Base-by-base conservation (phyloP, 345 rosid genomes). In the Sonneratia alba region DNA sequence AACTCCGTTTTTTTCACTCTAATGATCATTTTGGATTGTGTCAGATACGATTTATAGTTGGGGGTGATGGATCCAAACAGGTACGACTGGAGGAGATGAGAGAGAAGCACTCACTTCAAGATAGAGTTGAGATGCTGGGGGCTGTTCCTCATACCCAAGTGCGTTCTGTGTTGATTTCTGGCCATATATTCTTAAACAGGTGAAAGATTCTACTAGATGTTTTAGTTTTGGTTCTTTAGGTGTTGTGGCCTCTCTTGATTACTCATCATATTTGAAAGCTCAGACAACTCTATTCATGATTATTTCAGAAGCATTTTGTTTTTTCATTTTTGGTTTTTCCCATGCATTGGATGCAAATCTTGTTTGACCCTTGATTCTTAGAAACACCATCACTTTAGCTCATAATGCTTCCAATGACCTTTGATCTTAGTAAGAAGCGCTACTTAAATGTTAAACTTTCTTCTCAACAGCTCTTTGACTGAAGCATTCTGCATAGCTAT, bases 401-500 rank as follows among this genome's bases (percentile, higher is more conserved):
- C 16, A 27, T 13, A 13, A 13, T 27, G 9, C 38, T 22, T 22
- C 8, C 32, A 27, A 27, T 22, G n/a, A 6, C 8, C 21, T 16
- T 22, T 57, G 7, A 53, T 19, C 9, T 22, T 57, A 27, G 32
- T 27, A 27, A 27, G 32, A 27, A 27, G 32, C 32, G 32, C 32
- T 27, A 27, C 32, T 27, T 27, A 27, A 27, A 27, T 27, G 32
- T 27, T 27, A 27, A 27, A 27, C 32, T 22, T 6, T 8, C 13
- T 57, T 57, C 32, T 22, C 66, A 72, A 36, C 91, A 95, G 99
- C 85, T 95, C 97, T 74, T 85, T 95, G 75, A 95, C 99, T 37
- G 97, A 95, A 87, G 99, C 97, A 14, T 95, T 95, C 81, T 95
- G 97, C 91, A 95, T 95, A 78, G 97, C 99, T 75, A 92, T 92